Percentiles rank a stretch among this genome's conserved stretches.
These are phyloP conservation scores for Clonostachys chloroleuca DNA, from an alignment of 2,329 filamentous ascomycete genomes.

Conservation along the genomic window DNA sequence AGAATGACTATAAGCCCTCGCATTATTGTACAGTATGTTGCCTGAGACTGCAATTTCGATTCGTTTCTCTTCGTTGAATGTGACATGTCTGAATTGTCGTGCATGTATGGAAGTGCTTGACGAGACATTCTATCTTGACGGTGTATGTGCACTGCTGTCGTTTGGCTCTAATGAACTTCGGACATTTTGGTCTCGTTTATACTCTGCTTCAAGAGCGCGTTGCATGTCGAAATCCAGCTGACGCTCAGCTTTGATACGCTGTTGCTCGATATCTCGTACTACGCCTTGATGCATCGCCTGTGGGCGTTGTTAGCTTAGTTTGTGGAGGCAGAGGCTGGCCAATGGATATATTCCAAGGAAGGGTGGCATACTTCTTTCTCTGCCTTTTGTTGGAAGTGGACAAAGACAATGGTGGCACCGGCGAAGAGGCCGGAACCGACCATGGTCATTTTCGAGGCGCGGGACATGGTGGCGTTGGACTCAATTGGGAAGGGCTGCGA, in stretches of 20 bases:
- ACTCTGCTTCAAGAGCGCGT: conserved; percentile 77
- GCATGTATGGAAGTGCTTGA: too few species aligned
- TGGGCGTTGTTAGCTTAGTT: conserved; percentile 3
- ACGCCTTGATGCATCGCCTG: conserved; percentile 96
- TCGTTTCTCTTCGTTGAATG: too few species aligned
- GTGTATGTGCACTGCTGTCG: background rate
- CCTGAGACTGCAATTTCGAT: too few species aligned
- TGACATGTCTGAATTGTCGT: too few species aligned
- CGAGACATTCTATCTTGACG: background rate
- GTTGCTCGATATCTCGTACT: conserved; percentile 90
- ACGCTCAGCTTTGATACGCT: conserved; percentile 83
- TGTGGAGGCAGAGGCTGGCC: background rate
- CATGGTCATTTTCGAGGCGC: conserved; percentile 82
- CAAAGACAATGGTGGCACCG: conserved; percentile 71
- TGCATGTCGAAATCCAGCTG: conserved; percentile 96
- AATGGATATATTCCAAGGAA: background rate
- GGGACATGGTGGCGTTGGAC: conserved; percentile 62
- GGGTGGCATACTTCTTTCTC: conserved; percentile 69
- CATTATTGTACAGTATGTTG: too few species aligned
- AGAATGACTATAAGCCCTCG: too few species aligned
- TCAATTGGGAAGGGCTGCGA: background rate
- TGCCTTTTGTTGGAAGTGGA: conserved; percentile 82
- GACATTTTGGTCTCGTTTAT: conserved; percentile 83
- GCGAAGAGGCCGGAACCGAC: conserved; percentile 73
- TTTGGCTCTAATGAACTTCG: conserved; percentile 27